These are phyloP conservation scores for Monosporascus sp. DNA, from an alignment of 2,329 filamentous ascomycete genomes.

Conservation along the genomic window DNA sequence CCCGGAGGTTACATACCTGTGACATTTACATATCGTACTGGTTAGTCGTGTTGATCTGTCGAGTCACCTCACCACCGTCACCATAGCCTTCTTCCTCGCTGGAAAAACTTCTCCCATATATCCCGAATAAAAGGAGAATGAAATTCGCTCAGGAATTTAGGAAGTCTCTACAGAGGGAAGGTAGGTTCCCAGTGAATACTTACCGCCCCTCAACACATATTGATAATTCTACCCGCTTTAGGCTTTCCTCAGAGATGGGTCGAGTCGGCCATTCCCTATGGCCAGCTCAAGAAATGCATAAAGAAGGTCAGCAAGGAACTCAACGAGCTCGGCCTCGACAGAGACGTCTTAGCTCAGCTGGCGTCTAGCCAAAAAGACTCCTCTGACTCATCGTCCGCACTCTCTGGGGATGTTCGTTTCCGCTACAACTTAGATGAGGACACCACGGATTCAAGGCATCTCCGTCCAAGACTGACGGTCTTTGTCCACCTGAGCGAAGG, in stretches of 20 bases:
- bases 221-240: constrained; percentile 12
- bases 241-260: constrained; percentile 71
- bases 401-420: constrained; percentile 25
- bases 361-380: constrained; percentile 46
- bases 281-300: constrained; percentile 82
- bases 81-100: too few relatives aligned
- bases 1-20: too few relatives aligned
- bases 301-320: constrained; percentile 74
- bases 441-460: constrained; percentile 35
- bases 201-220: background rate
- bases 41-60: too few relatives aligned
- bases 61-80: too few relatives aligned
- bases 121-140: constrained; percentile 44
- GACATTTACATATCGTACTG: too few relatives aligned
- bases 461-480: constrained; percentile 66
- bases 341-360: constrained; percentile 62
- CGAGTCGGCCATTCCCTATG: constrained; percentile 73
- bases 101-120: too few relatives aligned
- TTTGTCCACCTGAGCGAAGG: constrained; percentile 62
- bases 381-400: constrained; percentile 31
- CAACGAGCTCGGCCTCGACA: constrained; percentile 63
- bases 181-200: constrained; percentile 22
- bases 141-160: constrained; percentile 82
- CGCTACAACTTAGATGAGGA: constrained; percentile 52
- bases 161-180: constrained; percentile 60